phyloP scores from a whole-genome alignment of 2,329 filamentous ascomycete genomes.

The Phaeophleospora eucalypticola region DNA sequence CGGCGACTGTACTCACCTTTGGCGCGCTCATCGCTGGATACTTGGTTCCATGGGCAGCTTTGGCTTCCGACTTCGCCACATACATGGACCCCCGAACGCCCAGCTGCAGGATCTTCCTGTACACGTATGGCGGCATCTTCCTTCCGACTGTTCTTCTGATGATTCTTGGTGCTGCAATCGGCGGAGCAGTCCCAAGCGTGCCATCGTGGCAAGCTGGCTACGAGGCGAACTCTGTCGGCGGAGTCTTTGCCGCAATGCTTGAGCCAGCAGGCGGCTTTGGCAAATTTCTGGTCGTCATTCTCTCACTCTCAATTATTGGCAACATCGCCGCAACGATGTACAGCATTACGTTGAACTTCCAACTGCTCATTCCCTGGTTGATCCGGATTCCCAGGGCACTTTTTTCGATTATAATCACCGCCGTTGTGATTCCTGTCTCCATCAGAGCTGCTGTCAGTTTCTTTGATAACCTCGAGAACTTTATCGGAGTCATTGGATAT shows the following conservation, averaged over 20 bases:
- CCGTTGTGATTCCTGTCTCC: conserved; percentile 42
- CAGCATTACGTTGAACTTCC: conserved; percentile 43
- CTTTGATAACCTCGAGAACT: conserved; percentile 43
- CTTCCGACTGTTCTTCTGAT: conserved; percentile 35
- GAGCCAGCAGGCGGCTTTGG: conserved; percentile 41
- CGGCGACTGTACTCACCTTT: conserved; percentile 43
- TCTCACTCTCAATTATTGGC: conserved; percentile 40
- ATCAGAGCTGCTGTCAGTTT: conserved; percentile 42
- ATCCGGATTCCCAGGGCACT: conserved; percentile 38
- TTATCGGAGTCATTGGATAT: conserved; percentile 47
- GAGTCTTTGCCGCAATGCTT: conserved; percentile 39
- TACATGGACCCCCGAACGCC: conserved; percentile 40
- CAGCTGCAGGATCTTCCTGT: conserved; percentile 32
- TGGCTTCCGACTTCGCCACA: conserved; percentile 41
- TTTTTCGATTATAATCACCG: conserved; percentile 40
- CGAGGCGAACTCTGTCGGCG: conserved; percentile 37
- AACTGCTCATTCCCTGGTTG: conserved; percentile 34
- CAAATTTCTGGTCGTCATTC: conserved; percentile 41
- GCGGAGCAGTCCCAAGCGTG: conserved; percentile 32
- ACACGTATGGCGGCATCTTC: conserved; percentile 37
- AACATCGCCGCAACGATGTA: conserved; percentile 46
- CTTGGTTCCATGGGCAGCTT: conserved; percentile 55
- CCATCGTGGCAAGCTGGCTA: conserved; percentile 33
- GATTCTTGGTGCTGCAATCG: conserved; percentile 41
- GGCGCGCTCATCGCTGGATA: conserved; percentile 57